A percentile compares a stretch with the other conserved stretches of the same genome.
phyloP scores from a whole-genome alignment of 441 rosid species.

The Pelargonium citronellum region DNA sequence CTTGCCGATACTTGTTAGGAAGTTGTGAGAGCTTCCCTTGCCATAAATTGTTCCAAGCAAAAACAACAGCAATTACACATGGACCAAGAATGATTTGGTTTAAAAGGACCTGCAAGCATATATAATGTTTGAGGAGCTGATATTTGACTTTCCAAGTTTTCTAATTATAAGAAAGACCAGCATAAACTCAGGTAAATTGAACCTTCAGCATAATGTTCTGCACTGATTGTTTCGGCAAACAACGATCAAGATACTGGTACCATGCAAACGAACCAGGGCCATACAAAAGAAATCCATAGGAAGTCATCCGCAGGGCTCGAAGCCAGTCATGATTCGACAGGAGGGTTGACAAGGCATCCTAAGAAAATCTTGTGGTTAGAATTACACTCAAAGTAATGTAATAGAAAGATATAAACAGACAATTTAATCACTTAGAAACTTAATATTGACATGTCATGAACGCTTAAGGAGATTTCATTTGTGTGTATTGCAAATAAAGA shows the following conservation, averaged over 20 bases:
- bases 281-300: constrained; percentile 78
- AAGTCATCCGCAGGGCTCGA: constrained; percentile 78
- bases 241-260: constrained; percentile 66
- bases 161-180: background rate
- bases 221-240: constrained; percentile 58
- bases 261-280: constrained; percentile 89
- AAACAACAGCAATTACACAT: constrained; percentile 70
- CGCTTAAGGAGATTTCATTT: background rate
- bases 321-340: constrained; percentile 69
- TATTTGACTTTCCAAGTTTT: constrained; percentile 6
- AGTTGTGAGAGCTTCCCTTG: constrained; percentile 65
- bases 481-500: background rate
- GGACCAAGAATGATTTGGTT: constrained; percentile 91
- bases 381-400: background rate
- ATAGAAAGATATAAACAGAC: constrained; percentile 1
- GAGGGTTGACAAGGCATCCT: constrained; percentile 38
- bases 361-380: constrained; percentile 24
- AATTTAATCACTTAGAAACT: constrained; percentile 1
- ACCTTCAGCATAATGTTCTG: constrained; percentile 70
- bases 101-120: constrained; percentile 52
- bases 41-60: constrained; percentile 93
- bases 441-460: background rate
- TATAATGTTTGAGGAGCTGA: background rate
- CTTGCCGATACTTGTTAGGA: constrained; percentile 60
- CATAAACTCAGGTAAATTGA: constrained; percentile 9